phyloP scores from a whole-genome alignment of 495 filamentous ascomycete species.

The Aspergillus sparsus region DNA sequence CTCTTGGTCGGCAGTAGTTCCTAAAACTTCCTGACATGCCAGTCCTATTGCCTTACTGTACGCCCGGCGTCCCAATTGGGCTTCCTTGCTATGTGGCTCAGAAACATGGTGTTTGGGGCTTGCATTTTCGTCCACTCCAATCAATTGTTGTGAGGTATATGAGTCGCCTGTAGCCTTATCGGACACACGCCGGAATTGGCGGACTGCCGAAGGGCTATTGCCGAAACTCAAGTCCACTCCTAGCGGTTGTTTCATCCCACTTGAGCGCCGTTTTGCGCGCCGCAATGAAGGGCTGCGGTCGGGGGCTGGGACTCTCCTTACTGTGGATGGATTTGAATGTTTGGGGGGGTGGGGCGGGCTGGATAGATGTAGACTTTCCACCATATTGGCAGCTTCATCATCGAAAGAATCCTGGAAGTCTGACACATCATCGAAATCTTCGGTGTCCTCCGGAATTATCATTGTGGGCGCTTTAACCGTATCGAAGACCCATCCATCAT shows the following conservation, averaged over 20 bases:
- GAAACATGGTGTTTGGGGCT: constrained; percentile 38
- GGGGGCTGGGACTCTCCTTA: constrained; percentile 55
- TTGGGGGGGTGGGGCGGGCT: constrained; percentile 39
- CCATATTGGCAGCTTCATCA: constrained; percentile 41
- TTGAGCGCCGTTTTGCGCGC: constrained; percentile 53
- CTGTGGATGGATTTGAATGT: constrained; percentile 47
- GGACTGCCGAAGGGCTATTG: constrained; percentile 83
- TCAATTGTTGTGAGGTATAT: constrained; percentile 31
- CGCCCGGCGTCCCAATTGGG: constrained; percentile 71
- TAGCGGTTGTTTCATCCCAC: constrained; percentile 70
- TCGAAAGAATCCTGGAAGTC: constrained; percentile 29
- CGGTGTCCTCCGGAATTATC: constrained; percentile 41
- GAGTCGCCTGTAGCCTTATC: constrained; percentile 54
- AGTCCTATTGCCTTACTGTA: constrained; percentile 78
- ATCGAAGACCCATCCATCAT: constrained; percentile 97
- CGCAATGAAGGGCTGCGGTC: constrained; percentile 47
- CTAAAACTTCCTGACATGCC: constrained; percentile 78
- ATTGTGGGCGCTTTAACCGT: constrained; percentile 73
- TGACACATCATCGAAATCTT: constrained; percentile 36
- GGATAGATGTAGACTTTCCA: constrained; percentile 45
- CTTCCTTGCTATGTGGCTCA: constrained; percentile 67
- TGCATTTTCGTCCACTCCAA: constrained; percentile 48
- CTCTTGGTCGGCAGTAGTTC: constrained; percentile 69
- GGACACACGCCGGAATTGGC: constrained; percentile 86
- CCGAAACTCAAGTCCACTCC: constrained; percentile 85